Percentiles rank a stretch among this genome's conserved stretches.
phyloP scores from a whole-genome alignment of 371 early-diverging fungal genomes.

The Mortierella sp. region DNA sequence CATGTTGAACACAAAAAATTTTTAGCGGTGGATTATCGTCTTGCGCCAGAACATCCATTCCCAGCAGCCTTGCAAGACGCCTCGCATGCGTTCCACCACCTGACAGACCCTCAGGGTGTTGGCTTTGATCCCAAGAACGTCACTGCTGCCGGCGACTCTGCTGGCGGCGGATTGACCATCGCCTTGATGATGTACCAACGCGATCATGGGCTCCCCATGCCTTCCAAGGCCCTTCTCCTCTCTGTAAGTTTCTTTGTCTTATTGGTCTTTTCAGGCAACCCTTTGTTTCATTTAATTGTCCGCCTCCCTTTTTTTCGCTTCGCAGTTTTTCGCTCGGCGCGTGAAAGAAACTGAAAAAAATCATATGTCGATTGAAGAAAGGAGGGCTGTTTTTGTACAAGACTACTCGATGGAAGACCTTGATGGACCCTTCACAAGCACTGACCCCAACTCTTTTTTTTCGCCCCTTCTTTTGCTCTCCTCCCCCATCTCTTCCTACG shows the following conservation, averaged over 20 bases:
- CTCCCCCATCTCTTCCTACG: not conserved
- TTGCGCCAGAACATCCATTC: slow-evolving; percentile 60
- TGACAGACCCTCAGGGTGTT: slow-evolving; percentile 41
- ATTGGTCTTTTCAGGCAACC: not conserved
- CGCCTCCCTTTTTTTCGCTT: slow-evolving; percentile 6
- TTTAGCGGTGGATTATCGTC: slow-evolving; percentile 59
- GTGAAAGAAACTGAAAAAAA: not conserved
- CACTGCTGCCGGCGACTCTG: slow-evolving; percentile 70
- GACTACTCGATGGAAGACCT: not conserved
- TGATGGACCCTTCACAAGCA: not conserved
- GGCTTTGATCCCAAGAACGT: slow-evolving; percentile 59
- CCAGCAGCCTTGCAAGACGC: slow-evolving; percentile 61
- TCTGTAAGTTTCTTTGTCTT: slow-evolving; percentile 34
- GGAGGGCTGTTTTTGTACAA: not conserved
- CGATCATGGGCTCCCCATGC: slow-evolving; percentile 46
- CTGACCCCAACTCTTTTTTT: slow-evolving; percentile 9
- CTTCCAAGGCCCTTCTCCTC: slow-evolving; percentile 48
- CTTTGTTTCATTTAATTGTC: not conserved
- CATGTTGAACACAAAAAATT: not conserved
- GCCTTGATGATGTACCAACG: slow-evolving; percentile 58
- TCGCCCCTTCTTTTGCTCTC: too few relatives aligned
- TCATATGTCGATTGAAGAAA: slow-evolving; percentile 1
- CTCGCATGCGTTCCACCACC: slow-evolving; percentile 51
- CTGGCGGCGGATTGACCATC: slow-evolving; percentile 73
- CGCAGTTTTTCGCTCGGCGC: slow-evolving; percentile 2